Evolutionary conservation across 257 asterid genomes (phyloP).

Genomic region (Ocimum tenuiflorum): DNA sequence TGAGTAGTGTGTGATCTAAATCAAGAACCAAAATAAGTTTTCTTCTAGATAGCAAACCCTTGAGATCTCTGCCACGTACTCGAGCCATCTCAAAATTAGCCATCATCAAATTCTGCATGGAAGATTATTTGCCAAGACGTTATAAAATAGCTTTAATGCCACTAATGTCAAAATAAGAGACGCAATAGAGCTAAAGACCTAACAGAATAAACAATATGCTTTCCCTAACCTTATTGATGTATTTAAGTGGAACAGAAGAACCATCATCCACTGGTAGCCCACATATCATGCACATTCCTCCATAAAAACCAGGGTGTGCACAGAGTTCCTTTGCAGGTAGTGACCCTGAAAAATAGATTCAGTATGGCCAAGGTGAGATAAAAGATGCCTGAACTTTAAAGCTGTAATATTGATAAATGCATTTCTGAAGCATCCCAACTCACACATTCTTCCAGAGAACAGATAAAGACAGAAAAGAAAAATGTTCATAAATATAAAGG

Average conservation of each 20-base stretch:
- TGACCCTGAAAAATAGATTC: slow-evolving; percentile 30
- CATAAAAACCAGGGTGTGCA: slow-evolving; percentile 71
- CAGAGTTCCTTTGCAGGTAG: slow-evolving; percentile 34
- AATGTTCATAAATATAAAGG: neutral
- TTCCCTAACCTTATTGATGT: slow-evolving; percentile 68
- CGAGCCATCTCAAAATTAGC: slow-evolving; percentile 58
- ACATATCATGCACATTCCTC: slow-evolving; percentile 85
- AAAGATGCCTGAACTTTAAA: neutral
- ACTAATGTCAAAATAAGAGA: neutral
- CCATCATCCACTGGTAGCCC: slow-evolving; percentile 62
- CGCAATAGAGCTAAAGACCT: neutral
- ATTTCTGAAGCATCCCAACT: neutral
- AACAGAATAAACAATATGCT: neutral
- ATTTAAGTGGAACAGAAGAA: slow-evolving; percentile 71
- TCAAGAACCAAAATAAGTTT: slow-evolving; percentile 77
- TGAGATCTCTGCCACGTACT: slow-evolving; percentile 64
- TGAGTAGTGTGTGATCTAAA: slow-evolving; percentile 82
- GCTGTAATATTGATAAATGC: neutral
- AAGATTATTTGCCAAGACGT: neutral
- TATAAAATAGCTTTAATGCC: neutral
- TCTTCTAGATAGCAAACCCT: slow-evolving; percentile 42
- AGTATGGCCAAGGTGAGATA: neutral
- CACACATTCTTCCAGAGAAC: neutral
- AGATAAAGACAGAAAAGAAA: neutral
- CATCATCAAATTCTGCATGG: slow-evolving; percentile 67